Evolutionary conservation across 1,139 yeast species (phyloP), one percentile per base, ranked within the genome.

Genomic region (Hemisphaericaspora xylofermentans): DNA sequence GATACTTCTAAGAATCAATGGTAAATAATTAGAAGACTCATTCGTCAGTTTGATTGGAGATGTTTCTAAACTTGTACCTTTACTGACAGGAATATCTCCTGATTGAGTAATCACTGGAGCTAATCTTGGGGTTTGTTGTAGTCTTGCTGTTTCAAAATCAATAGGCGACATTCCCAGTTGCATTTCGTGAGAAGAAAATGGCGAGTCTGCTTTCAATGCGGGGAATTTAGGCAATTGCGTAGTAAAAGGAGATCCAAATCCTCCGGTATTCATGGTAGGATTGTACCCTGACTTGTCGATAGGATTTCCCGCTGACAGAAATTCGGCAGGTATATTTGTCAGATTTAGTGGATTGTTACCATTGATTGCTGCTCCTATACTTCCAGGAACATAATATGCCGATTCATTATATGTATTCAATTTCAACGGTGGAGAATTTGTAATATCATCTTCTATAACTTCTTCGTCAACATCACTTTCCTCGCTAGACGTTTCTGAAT

Each of bases 1-100:
- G 43, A 83, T 75, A 35, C 82, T 78, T 43, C 89, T 61, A 31
- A 84, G 57, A 15, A 84, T 68, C 56, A 84, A 78, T 1, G 88
- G 89, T 29, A 83, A 58, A 54, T 81, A 80, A 49, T 80, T 82
- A 1, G 75, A 64, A 0, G 76, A 64, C 41, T 71, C 76, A 1
- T 63, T 50, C 6, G 55, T 49, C 3, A 46, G 40, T 33, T 53
- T 52, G 8, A 40, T 25, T 5, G 50, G 45, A 3, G 45, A 41
- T 24, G 29, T 13, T 25, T 32, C 36, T 10, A 33, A 25, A 19
- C 27, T 33, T 8, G 19, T 14, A 21, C 31, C 31, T 19, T 36
- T 29, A 22, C 29, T 15, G 16, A 13, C 18, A 15, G 38, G 13
- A 15, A 7, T 24, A 15, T 34, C 26, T n/a, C n/a, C n/a, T 13